Evolutionary conservation across 192 early-diverging fungal species (phyloP).

Genomic region (Rhizophlyctis rosea): DNA sequence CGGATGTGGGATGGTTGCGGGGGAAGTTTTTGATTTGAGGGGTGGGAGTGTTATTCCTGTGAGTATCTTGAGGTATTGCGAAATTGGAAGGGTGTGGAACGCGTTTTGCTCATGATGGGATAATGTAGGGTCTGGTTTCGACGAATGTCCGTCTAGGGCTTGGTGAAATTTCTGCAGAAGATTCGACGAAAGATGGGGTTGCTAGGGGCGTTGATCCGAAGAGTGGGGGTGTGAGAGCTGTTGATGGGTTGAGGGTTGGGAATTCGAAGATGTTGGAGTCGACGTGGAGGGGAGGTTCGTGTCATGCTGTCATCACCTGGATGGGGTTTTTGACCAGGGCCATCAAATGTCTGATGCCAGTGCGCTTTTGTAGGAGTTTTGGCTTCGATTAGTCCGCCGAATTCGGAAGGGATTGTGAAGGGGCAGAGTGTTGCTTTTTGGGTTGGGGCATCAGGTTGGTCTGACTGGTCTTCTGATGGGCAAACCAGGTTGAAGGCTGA

Average conservation of each 20-base stretch:
- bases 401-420: constrained; percentile 46
- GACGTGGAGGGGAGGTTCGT: background rate
- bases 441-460: constrained; percentile 52
- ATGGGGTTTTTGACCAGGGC: background rate
- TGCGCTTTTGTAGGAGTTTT: constrained; percentile 56
- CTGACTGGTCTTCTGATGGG: background rate
- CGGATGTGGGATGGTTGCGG: constrained; percentile 25
- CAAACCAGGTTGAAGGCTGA: constrained; percentile 7
- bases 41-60: constrained; percentile 61
- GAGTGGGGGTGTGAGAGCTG: constrained; percentile 40
- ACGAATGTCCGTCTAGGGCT: constrained; percentile 52
- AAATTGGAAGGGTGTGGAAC: background rate
- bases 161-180: constrained; percentile 62
- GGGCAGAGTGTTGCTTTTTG: constrained; percentile 68
- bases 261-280: constrained; percentile 14
- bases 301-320: background rate
- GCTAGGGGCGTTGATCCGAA: constrained; percentile 23
- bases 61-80: constrained; percentile 19
- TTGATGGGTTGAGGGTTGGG: constrained; percentile 67
- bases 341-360: background rate
- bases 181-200: constrained; percentile 56
- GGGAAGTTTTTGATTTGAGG: constrained; percentile 46
- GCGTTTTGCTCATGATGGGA: constrained; percentile 1
- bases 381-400: constrained; percentile 55
- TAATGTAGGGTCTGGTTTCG: constrained; percentile 55